Base-by-base conservation (phyloP, 306 rosid genomes). In the Castanea sativa region DNA sequence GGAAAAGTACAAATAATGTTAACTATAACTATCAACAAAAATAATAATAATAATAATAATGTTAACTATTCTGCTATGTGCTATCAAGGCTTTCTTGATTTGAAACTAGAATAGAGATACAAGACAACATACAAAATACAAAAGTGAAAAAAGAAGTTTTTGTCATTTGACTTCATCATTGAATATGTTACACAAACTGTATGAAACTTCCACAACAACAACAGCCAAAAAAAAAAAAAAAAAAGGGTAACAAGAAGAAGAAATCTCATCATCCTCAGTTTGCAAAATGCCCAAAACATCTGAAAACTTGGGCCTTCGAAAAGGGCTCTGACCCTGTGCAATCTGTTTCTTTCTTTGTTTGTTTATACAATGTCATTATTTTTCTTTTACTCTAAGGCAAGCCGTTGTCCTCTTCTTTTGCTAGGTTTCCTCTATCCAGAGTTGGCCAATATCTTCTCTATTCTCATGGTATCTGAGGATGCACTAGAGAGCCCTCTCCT, bases 401-500 rank as follows among this genome's bases (percentile, higher is more conserved):
- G 90, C 90, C 18, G 71, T 87, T 55, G 84, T 87, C 2, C 80
- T 73, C 16, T 88, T 92, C 82, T 81, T 87, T 83, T 83, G 83
- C 76, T 90, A 88, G 1, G 89, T 90, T 51, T 95, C 97, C 32
- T 80, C 81, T 65, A 84, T 95, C 99, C 99, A 95, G 13, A 87
- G 87, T 10, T 74, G 73, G 15, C 90, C 90, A 81, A 95, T 91
- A 79, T 95, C 99, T 82, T 84, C 85, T 15, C 92, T 18, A 92
- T 90, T 85, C 78, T 91, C 33, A 83, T 73, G 78, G 99, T 98
- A 77, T 95, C 99, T 52, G 80, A 85, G 21, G 99, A 89, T 45
- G 88, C 88, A 63, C 99, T 97, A 67, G 92, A 89, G 16, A 95
- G 92, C 80, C 99, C 99, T 83, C 93, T 21, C 23, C 23, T 21